A percentile compares a stretch with the other conserved stretches of the same genome.
phyloP scores from a whole-genome alignment of 2,329 filamentous ascomycete species.

The Aspergillus transmontanensis region DNA sequence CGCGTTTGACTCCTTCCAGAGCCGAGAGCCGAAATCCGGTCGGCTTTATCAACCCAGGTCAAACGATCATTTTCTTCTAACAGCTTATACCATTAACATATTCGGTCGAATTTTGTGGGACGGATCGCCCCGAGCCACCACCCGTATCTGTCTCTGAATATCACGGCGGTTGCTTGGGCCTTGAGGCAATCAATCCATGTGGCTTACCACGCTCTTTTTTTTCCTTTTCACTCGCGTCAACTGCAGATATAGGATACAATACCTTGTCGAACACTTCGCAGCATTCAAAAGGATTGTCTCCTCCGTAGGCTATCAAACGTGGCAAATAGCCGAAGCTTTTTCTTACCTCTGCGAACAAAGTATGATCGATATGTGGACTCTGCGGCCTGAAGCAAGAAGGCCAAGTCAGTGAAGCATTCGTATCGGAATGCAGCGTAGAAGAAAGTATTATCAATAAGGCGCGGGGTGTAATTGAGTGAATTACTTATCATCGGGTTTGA shows the following conservation, averaged over 20 bases:
- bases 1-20: neutral
- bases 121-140: neutral
- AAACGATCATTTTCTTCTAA: neutral
- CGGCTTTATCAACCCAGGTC: neutral
- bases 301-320: neutral
- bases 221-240: neutral
- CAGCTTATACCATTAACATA: neutral
- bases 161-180: neutral
- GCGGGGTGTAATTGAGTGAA: neutral
- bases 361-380: neutral
- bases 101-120: neutral
- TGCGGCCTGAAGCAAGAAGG: neutral
- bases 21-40: neutral
- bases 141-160: neutral
- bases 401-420: neutral
- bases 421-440: neutral
- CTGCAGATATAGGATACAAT: neutral
- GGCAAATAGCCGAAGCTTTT: neutral
- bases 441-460: neutral
- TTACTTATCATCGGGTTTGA: neutral
- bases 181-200: too few relatives aligned
- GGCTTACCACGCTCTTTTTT: neutral
- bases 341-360: neutral
- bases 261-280: neutral
- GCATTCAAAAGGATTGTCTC: neutral